These are phyloP conservation scores for Mycena indigotica DNA, from an alignment of 768 basidiomycete genomes.

Conservation along the genomic window DNA sequence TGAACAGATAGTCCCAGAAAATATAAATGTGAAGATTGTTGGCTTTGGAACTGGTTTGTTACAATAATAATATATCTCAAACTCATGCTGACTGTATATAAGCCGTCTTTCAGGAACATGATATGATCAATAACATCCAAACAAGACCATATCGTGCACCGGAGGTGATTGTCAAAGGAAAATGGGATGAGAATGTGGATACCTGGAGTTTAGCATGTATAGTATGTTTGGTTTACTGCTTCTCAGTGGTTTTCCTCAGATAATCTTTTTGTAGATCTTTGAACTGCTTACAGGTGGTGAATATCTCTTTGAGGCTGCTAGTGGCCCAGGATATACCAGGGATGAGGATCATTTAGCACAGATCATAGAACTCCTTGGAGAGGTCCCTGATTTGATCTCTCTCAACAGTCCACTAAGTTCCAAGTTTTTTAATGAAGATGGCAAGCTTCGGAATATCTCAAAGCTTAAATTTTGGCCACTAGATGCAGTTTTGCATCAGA, in stretches of 20 bases:
- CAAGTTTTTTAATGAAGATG: constrained; percentile 96
- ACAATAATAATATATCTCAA: too few relatives aligned
- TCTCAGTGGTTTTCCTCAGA: background rate
- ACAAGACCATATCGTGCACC: constrained; percentile 97
- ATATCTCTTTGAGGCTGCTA: constrained; percentile 96
- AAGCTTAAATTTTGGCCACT: constrained; percentile 93
- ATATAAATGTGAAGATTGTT: too few relatives aligned
- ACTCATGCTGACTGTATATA: too few relatives aligned
- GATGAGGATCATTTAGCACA: constrained; percentile 98
- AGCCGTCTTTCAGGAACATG: too few relatives aligned
- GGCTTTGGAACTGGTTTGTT: constrained; percentile 90
- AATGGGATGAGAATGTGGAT: constrained; percentile 94
- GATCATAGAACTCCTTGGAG: constrained; percentile 94
- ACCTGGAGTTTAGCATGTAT: constrained; percentile 96
- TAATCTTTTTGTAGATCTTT: constrained; percentile 63
- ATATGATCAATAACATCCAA: constrained; percentile 97
- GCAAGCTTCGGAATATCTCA: constrained; percentile 90
- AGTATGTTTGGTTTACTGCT: constrained; percentile 61
- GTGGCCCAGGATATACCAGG: constrained; percentile 92
- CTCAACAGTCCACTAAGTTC: constrained; percentile 89
- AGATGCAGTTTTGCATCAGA: constrained; percentile 81
- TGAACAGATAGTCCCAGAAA: too few relatives aligned
- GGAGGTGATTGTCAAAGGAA: constrained; percentile 94
- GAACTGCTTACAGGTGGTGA: constrained; percentile 97
- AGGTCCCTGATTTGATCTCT: constrained; percentile 80